Evolutionary conservation across 139 green algal species (phyloP), one percentile per base, ranked within the genome.

Genomic region (Chlamydomonas asymmetrica): DNA sequence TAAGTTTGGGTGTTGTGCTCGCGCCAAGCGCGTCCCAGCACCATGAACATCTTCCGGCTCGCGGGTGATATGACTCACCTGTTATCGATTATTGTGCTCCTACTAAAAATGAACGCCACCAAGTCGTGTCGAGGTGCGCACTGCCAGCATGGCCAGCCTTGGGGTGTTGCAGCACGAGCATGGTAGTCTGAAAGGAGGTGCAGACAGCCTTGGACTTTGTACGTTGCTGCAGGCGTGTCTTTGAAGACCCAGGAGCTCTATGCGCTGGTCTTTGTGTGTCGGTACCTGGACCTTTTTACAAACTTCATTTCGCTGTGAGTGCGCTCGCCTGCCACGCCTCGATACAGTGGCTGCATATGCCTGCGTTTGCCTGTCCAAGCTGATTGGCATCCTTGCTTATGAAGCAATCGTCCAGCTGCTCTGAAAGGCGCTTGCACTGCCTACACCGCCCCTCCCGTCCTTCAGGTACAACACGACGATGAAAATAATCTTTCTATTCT

Each of bases 231-330:
- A 98, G 95, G 97, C 32, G 91, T 99, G 13, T 99, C 97, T 5
- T 79, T 98, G 16, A 96, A 96, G 77, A 99, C 97, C 1, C 97
- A 99, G 80, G 95, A 98, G 85, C 87, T 99, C 29, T 99, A 99
- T 77, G 80, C 84, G 0, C 68, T 98, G 4, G 97, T 99, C 4
- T 99, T 99, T 66, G 57, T 96, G 18, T 96, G 87, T 8, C 89
- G 97, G 56, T 99, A 99, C 79, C 80, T 99, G 41, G 97, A 99
- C 78, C 75, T 99, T 9, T 97, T 99, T 76, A 94, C 85, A 70
- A 92, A 85, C 65, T 99, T 93, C 77, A 81, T 98, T 25, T 97
- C 91, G 2, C 25, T 98, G 91, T 97, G 63, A 84, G 92, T 81
- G 22, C 38, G 10, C 8, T 37, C 25, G 1, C 57, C 32, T 22